phyloP scores from a whole-genome alignment of 805 yeast species.

The Metschnikowia shivogae region DNA sequence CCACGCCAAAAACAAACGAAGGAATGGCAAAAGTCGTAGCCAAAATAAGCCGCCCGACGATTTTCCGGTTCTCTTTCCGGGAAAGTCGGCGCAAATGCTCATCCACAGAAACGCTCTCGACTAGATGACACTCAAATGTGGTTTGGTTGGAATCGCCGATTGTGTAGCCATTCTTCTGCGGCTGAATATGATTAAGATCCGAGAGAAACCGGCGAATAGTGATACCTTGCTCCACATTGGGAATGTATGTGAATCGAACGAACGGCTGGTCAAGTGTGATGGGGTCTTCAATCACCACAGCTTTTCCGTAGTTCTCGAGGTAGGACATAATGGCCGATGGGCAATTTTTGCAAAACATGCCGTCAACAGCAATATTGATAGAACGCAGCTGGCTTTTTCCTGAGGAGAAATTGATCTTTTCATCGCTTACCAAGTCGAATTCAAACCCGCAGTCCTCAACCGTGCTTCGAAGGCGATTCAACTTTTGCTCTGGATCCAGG shows the following conservation, averaged over 20 bases:
- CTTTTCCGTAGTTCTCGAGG: constrained; percentile 51
- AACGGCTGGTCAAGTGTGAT: constrained; percentile 53
- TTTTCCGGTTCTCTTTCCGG: constrained; percentile 41
- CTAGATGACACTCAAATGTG: constrained; percentile 47
- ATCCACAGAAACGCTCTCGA: constrained; percentile 55
- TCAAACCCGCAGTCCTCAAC: constrained; percentile 70
- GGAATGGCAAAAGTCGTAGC: constrained; percentile 58
- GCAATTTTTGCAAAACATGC: constrained; percentile 71
- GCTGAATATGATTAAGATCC: constrained; percentile 44
- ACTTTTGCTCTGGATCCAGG: constrained; percentile 24
- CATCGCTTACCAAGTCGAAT: constrained; percentile 43
- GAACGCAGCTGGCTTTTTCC: constrained; percentile 49
- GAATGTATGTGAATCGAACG: constrained; percentile 62
- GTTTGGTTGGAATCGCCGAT: constrained; percentile 13
- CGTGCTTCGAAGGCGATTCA: constrained; percentile 43
- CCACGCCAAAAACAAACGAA: constrained; percentile 63
- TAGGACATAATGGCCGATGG: constrained; percentile 53
- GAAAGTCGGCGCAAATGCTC: constrained; percentile 56
- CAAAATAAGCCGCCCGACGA: constrained; percentile 44
- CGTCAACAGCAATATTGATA: constrained; percentile 52
- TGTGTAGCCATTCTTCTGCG: constrained; percentile 20
- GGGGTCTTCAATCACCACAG: constrained; percentile 52
- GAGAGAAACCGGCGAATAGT: constrained; percentile 53
- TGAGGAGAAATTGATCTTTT: constrained; percentile 45
- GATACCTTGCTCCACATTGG: constrained; percentile 40